Evolutionary conservation across 306 rosid genomes (phyloP).

Genomic region (Castanea sativa): DNA sequence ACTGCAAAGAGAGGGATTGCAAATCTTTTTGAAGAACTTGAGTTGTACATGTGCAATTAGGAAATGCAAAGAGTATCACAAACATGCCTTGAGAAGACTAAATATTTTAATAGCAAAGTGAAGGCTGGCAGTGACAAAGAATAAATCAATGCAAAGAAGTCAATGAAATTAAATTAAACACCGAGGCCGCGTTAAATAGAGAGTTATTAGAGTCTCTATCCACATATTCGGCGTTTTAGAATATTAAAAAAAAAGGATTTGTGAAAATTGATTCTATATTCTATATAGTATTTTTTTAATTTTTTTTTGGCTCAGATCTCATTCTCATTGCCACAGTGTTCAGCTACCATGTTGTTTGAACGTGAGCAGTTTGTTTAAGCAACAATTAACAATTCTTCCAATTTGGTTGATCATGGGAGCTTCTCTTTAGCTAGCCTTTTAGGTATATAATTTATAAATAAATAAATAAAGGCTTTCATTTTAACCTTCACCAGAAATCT

Average conservation of each 20-base stretch:
- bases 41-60: not conserved
- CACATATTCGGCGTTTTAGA: slow-evolving; percentile 3
- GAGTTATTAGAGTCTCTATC: not conserved
- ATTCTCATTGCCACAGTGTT: slow-evolving; percentile 2
- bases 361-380: slow-evolving; percentile 18
- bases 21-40: not conserved
- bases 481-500: not conserved
- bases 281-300: too few relatives aligned
- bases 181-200: slow-evolving; percentile 23
- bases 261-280: not conserved
- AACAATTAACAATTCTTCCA: not conserved
- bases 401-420: not conserved
- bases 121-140: slow-evolving; percentile 2
- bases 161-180: not conserved
- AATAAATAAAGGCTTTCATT: not conserved
- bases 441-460: not conserved
- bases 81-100: not conserved
- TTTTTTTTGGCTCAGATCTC: not conserved
- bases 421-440: not conserved
- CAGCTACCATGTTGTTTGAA: slow-evolving; percentile 9
- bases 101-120: not conserved
- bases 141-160: not conserved
- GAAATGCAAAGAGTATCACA: not conserved
- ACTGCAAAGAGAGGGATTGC: not conserved
- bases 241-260: not conserved